Evolutionary conservation across 345 rosid genomes (phyloP), one percentile per base, ranked within the genome.

Genomic region (Moricandia arvensis): DNA sequence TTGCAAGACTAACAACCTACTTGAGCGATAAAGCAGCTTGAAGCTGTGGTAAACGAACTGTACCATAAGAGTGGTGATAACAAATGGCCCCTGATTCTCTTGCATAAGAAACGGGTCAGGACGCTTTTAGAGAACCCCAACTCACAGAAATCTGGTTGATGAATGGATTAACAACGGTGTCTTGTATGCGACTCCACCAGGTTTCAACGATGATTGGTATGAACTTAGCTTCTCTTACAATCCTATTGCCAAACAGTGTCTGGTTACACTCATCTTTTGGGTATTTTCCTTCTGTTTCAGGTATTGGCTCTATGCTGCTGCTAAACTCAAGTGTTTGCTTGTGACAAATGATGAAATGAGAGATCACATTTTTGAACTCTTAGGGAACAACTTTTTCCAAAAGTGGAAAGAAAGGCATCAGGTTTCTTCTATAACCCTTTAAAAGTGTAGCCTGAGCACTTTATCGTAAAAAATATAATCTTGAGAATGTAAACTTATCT

Each of bases 281-380:
- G 7, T 4, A 6, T 41, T 2, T 43, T 43, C 16, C 51, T 43
- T 43, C 51, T 34, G 4, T 31, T 63, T 41, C 66, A 93, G 94
- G 96, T 93, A 88, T 74, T 93, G 98, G 95, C 91, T 91, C 0
- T 93, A 88, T 64, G 96, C 98, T 73, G 84, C 93, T 74, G 93
- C 87, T 26, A 90, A 86, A 68, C 87, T 91, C 53, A 85, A 86
- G 77, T 93, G 97, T 78, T 80, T 88, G 75, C 89, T 91, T 38
- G 88, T 91, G 74, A 91, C 96, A 2, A 91, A 93, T 79, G 98
- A 93, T 83, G 94, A 93, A 76, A 91, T 93, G 97, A 87, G 94
- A 73, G 98, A 91, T 81, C 96, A 93, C 86, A 90, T 88, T 68
- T 93, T 91, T 76, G 97, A 90, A 81, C 91, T 93, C 41, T 37